Conservation (phyloP, 2,329 filamentous ascomycete genomes). For the Madurella fahalii region DNA sequence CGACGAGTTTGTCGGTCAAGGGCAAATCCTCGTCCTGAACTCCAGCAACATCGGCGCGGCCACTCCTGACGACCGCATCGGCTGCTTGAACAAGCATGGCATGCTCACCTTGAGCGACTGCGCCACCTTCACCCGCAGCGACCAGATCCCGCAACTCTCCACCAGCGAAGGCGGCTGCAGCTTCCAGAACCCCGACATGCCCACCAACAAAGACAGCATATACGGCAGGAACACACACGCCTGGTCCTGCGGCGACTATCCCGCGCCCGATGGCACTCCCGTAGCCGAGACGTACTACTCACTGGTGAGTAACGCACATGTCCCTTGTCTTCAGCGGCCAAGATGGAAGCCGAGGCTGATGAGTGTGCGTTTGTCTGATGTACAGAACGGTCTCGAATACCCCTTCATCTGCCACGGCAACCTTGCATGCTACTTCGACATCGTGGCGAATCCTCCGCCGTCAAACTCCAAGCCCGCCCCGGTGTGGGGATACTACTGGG, state of each 20-base stretch:
- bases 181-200: slow-evolving; percentile 17
- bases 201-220: slow-evolving; percentile 18
- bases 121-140: slow-evolving; percentile 14
- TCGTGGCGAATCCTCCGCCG: background rate
- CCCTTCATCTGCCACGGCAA: slow-evolving; percentile 23
- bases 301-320: slow-evolving; percentile 14
- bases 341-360: background rate
- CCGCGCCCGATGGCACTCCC: background rate
- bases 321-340: background rate
- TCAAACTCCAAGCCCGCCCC: slow-evolving; percentile 1
- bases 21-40: slow-evolving; percentile 19
- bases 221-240: slow-evolving; percentile 19
- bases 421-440: slow-evolving; percentile 20
- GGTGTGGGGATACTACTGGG: slow-evolving; percentile 23
- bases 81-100: slow-evolving; percentile 18
- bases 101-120: slow-evolving; percentile 14
- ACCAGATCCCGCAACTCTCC: slow-evolving; percentile 6
- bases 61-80: slow-evolving; percentile 14
- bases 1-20: slow-evolving; percentile 14
- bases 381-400: slow-evolving; percentile 18
- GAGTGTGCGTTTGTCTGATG: background rate
- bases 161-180: slow-evolving; percentile 16
- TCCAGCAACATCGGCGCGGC: slow-evolving; percentile 4
- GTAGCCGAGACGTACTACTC: slow-evolving; percentile 19
- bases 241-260: slow-evolving; percentile 12